Evolutionary conservation across 352 stramenopile genomes (phyloP).

Genomic region (Globisporangium paddicum): DNA sequence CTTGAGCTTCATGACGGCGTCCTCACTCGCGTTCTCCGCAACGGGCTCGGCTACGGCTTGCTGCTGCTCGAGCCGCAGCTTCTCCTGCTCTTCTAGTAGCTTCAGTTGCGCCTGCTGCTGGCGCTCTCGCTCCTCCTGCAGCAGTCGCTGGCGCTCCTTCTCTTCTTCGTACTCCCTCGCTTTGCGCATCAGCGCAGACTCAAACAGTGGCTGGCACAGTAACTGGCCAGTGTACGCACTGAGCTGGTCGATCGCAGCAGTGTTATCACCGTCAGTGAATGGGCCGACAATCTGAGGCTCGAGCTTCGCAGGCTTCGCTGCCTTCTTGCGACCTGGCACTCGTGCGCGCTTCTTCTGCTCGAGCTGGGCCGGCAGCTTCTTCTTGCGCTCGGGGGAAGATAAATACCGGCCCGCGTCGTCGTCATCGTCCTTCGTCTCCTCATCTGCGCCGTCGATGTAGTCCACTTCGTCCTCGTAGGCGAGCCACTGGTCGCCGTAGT

Average conservation of each 20-base stretch:
- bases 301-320: conserved; percentile 61
- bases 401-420: conserved; percentile 15
- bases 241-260: conserved; percentile 13
- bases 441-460: conserved; percentile 53
- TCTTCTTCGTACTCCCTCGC: conserved; percentile 39
- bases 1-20: neutral
- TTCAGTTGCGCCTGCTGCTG: conserved; percentile 21
- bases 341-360: conserved; percentile 35
- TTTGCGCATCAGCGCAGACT: conserved; percentile 44
- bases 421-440: conserved; percentile 11
- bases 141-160: conserved; percentile 25
- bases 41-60: neutral
- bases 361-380: conserved; percentile 52
- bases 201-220: conserved; percentile 30
- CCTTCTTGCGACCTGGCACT: conserved; percentile 39
- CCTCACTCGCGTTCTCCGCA: neutral
- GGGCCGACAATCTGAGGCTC: conserved; percentile 59
- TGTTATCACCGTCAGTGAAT: conserved; percentile 22
- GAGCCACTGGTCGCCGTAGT: conserved; percentile 84
- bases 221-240: conserved; percentile 19
- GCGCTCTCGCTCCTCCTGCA: conserved; percentile 17
- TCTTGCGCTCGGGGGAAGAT: conserved; percentile 29
- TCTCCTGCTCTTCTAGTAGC: conserved; percentile 3
- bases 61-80: neutral
- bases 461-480: conserved; percentile 87